These are phyloP conservation scores for Henckelia pumila DNA, from an alignment of 257 asterid genomes.

Conservation along the genomic window DNA sequence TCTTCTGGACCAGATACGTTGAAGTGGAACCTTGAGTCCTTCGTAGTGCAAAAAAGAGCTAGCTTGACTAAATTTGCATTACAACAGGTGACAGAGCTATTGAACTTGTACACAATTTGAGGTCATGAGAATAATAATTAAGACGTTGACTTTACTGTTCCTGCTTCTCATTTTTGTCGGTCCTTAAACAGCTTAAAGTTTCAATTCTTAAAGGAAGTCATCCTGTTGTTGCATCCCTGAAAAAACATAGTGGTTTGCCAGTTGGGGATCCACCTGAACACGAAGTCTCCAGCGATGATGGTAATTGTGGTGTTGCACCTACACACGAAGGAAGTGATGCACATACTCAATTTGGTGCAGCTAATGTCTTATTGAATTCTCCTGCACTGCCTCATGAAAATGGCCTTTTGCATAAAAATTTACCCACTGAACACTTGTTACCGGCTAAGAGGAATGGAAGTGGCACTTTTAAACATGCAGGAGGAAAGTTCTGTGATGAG, in stretches of 20 bases:
- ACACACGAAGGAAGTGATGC: slow-evolving; percentile 19
- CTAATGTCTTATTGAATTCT: neutral
- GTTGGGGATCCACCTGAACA: slow-evolving; percentile 30
- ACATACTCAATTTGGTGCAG: slow-evolving; percentile 15
- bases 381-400: slow-evolving; percentile 14
- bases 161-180: slow-evolving; percentile 21
- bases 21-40: slow-evolving; percentile 39
- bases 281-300: slow-evolving; percentile 21
- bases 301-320: slow-evolving; percentile 19
- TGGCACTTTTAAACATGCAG: slow-evolving; percentile 27
- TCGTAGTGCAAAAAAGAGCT: slow-evolving; percentile 38
- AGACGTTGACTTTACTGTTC: neutral
- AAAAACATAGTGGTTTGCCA: slow-evolving; percentile 51
- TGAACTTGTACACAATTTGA: slow-evolving; percentile 6
- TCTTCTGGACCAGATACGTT: slow-evolving; percentile 25
- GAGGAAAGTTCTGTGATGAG: slow-evolving; percentile 24
- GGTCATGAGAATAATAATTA: neutral
- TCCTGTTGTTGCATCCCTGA: slow-evolving; percentile 47
- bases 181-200: slow-evolving; percentile 50
- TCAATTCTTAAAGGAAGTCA: slow-evolving; percentile 40
- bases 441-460: slow-evolving; percentile 35
- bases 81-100: slow-evolving; percentile 39
- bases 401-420: slow-evolving; percentile 24
- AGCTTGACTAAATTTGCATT: slow-evolving; percentile 27
- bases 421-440: slow-evolving; percentile 30